Base-by-base conservation (phyloP, 495 filamentous ascomycete genomes). In the Pyronema domesticum region DNA sequence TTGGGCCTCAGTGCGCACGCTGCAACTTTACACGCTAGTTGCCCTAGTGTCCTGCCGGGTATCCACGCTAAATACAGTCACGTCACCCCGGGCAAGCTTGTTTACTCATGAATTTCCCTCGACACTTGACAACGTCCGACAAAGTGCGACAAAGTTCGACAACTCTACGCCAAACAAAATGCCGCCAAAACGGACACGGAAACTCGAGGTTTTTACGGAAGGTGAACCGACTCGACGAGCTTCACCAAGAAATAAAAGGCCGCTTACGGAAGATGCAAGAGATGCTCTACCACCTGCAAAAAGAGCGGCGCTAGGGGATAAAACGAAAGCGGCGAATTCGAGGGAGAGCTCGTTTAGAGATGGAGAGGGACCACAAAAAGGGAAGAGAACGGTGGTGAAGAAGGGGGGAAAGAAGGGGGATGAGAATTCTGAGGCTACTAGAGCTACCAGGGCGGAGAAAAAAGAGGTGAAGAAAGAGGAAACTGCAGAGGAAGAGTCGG, bases 131-230 rank as follows among this genome's bases (percentile, higher is more conserved):
- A n/a, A 54, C 6, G 30, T 42, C 45, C 18, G 44, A 13, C 46
- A 37, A 18, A 13, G 51, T 42, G 1, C 15, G 18, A 51, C 17
- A 34, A 18, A 13, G 51, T 42, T 17, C 15, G 18, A 51, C 17
- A 34, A 56, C 18, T 18, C 10, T 3, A 11, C 13, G 10, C 2
- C 45, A 1, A 9, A 34, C 35, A 42, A 14, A 8, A 53, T 53
- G 50, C 50, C 50, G 7, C 50, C 35, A 39, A 53, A 53, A 53
- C 11, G 50, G 37, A n/a, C 33, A 6, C 19, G 3, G 7, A 53
- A 53, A 37, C 33, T 53, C 36, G 35, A 39, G 7, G 23, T 53
- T 13, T 43, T 40, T n/a, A 19, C 1, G 34, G 50, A 53, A 34
- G 42, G 5, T 3, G 17, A n/a, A 11, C 1, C 1, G 47, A 23